Percentiles rank a stretch among this genome's conserved stretches.
phyloP scores from a whole-genome alignment of 2,329 filamentous ascomycete species.

The Drechslerella stenobrocha region DNA sequence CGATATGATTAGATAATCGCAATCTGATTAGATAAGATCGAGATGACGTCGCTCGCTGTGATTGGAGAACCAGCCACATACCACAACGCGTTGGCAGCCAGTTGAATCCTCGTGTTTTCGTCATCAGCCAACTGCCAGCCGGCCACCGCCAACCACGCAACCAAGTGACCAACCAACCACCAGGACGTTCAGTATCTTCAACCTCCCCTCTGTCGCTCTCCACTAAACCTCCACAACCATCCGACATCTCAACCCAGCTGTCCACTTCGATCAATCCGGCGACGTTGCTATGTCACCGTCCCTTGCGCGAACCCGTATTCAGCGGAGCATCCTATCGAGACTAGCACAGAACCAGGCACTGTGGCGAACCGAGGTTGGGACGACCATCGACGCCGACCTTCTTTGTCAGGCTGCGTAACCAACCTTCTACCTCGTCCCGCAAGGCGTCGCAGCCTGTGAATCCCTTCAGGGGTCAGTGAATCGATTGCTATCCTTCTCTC shows the following conservation, averaged over 20 bases:
- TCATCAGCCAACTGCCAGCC: constrained; percentile 30
- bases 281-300: constrained; percentile 36
- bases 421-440: neutral
- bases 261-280: constrained; percentile 5
- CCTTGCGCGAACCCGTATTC: constrained; percentile 7
- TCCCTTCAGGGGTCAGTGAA: no score
- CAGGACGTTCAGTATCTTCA: constrained; percentile 10
- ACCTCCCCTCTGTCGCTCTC: constrained; percentile 14
- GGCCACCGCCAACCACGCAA: constrained; percentile 14
- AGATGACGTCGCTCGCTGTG: constrained; percentile 11
- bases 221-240: neutral
- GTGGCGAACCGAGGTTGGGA: constrained; percentile 13
- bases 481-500: no score
- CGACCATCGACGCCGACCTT: constrained; percentile 11
- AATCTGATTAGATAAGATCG: constrained; percentile 4
- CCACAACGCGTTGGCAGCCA: constrained; percentile 26
- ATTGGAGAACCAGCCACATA: constrained; percentile 13
- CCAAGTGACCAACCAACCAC: constrained; percentile 18
- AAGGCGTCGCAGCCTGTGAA: neutral
- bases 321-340: constrained; percentile 24
- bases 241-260: neutral
- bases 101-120: constrained; percentile 41
- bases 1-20: no score
- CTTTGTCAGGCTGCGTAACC: neutral
- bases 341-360: constrained; percentile 15